Base-by-base conservation (phyloP, 108 stramenopile species). In the Phaeodactylum tricornutum region DNA sequence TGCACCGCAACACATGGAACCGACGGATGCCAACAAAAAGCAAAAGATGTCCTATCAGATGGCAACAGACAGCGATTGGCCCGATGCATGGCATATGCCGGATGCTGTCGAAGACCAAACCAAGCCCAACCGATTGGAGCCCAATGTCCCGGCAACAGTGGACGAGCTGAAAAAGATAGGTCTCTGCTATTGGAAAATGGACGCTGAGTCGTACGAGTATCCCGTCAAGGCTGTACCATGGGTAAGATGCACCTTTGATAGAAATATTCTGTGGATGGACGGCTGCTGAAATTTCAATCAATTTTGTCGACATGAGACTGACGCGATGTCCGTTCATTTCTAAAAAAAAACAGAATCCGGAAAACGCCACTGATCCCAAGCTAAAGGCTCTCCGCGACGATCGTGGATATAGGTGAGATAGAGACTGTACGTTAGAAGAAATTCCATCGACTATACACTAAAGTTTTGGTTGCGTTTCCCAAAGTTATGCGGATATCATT, bases 401-500 rank as follows among this genome's bases (percentile, higher is more conserved):
- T 45, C 66, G 73, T 34, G 45, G 57, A 29, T 56, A 56, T 32
- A 21, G 34, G 53, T 25, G 16, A 47, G 8, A 17, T n/a, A 15
- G n/a, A n/a, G n/a, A n/a, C n/a, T n/a, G n/a, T n/a, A n/a, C n/a
- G n/a, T n/a, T n/a, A n/a, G n/a, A 11, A 34, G 12, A 34, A 11
- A 34, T 12, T 34, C 33, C 11, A 34, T 34, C 22, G 22, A 5
- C 7, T 4, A 19, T 5, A 5, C 20, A 3, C 39, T 21, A 17
- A 40, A 40, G 21, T 21, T 21, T 21, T 40, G 19, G 4, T 56
- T 63, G 5, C 69, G 75, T 11, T 84, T 84, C 5, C 90, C 89
- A 46, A n/a, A 66, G 67, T 37, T 95, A 95, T 59, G 77, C 84
- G 21, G 96, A 97, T 67, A 92, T 94, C 42, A 85, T 94, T 59